A percentile compares a stretch with the other conserved stretches of the same genome.
These are phyloP conservation scores for Dendrocalamus latiflorus DNA, from an alignment of 202 grass and related monocot genomes.

Conservation along the genomic window DNA sequence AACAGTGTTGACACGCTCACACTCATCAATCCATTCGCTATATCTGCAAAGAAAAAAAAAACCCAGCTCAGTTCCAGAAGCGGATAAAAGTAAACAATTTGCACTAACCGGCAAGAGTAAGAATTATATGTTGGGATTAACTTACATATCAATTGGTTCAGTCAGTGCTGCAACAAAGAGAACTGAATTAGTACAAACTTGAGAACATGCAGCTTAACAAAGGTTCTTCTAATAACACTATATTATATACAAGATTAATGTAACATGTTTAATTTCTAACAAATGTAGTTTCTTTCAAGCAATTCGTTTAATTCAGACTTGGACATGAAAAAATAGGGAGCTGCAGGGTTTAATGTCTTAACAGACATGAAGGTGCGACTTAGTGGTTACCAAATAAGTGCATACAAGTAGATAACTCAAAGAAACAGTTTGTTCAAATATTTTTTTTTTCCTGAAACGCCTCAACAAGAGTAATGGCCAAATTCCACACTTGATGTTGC, in stretches of 20 bases:
- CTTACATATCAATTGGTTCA: conserved; percentile 75
- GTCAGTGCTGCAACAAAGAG: conserved; percentile 53
- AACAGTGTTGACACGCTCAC: conserved; percentile 74
- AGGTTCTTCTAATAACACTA: background rate
- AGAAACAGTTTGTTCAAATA: background rate
- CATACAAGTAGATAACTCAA: background rate
- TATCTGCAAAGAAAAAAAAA: conserved; percentile 39
- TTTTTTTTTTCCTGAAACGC: background rate
- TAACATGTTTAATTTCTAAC: background rate
- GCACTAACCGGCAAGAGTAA: background rate
- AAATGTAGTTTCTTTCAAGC: background rate
- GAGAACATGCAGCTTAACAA: background rate
- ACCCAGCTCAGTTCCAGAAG: background rate
- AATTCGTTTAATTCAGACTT: background rate
- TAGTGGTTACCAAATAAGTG: background rate
- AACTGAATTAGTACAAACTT: conserved; percentile 13
- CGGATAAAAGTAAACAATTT: background rate
- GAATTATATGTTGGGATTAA: background rate
- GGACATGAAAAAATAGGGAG: background rate
- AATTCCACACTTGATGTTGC: background rate
- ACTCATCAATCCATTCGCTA: conserved; percentile 97
- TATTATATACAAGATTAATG: background rate
- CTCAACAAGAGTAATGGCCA: background rate
- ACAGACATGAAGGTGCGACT: background rate
- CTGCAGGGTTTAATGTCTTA: background rate